A percentile compares a stretch with the other conserved stretches of the same genome.
phyloP scores from a whole-genome alignment of 371 early-diverging fungal genomes.

The Syncephalis fuscata region DNA sequence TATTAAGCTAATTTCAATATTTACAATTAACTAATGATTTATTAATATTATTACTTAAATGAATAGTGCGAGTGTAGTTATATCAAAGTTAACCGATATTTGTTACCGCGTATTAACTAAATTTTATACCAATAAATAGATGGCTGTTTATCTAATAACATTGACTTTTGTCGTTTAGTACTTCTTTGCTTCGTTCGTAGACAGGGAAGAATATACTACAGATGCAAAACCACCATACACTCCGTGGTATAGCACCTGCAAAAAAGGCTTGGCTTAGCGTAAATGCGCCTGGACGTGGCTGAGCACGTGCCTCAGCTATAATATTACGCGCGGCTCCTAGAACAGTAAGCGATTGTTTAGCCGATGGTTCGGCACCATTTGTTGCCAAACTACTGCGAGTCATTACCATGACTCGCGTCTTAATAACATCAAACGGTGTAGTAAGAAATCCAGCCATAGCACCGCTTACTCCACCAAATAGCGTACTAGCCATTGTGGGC shows the following conservation, averaged over 20 bases:
- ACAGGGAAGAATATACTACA: conserved; percentile 65
- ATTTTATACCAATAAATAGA: too few relatives aligned
- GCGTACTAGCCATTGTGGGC: conserved; percentile 41
- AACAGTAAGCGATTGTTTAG: too few relatives aligned
- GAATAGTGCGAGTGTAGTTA: too few relatives aligned
- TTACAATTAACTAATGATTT: too few relatives aligned
- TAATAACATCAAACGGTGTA: conserved; percentile 67
- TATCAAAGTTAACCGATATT: too few relatives aligned
- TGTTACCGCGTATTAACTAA: too few relatives aligned
- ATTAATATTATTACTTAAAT: too few relatives aligned
- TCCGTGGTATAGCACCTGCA: conserved; percentile 41
- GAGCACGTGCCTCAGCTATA: conserved; percentile 9
- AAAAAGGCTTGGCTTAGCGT: conserved; percentile 24
- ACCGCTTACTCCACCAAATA: conserved; percentile 65
- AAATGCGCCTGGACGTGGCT: too few relatives aligned
- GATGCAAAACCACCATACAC: conserved; percentile 63
- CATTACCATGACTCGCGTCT: conserved; percentile 59
- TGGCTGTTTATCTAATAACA: too few relatives aligned
- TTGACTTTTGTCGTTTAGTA: conserved; percentile 12
- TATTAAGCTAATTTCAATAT: too few relatives aligned
- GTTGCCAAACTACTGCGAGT: conserved; percentile 10
- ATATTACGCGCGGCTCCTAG: conserved; percentile 7
- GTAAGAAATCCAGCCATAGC: conserved; percentile 65
- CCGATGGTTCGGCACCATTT: too few relatives aligned
- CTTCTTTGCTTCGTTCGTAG: conserved; percentile 42